A percentile compares a stretch with the other conserved stretches of the same genome.
Conservation (phyloP, 495 filamentous ascomycete species). For the Hyaloscypha variabilis region DNA sequence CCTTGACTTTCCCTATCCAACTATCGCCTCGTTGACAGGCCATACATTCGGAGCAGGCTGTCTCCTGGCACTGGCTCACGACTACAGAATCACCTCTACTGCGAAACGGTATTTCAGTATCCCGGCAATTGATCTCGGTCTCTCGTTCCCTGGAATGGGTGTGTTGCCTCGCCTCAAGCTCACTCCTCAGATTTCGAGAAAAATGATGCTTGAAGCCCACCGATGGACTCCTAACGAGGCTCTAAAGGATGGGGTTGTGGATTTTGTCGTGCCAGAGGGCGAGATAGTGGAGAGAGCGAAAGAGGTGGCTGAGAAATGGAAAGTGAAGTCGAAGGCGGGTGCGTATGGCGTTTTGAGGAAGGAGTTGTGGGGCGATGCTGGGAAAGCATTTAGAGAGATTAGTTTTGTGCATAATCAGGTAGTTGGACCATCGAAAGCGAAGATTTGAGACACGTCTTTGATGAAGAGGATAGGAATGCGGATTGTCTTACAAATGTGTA, state of each 20-base stretch:
- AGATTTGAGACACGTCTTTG: not conserved
- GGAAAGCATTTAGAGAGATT: conserved; percentile 47
- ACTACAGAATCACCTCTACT: not conserved
- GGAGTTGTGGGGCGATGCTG: conserved; percentile 55
- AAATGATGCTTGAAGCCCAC: conserved; percentile 55
- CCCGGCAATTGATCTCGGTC: conserved; percentile 52
- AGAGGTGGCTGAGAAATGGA: conserved; percentile 42
- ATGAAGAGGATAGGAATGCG: too few species aligned
- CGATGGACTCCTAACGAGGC: conserved; percentile 53
- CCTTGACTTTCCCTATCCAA: not conserved
- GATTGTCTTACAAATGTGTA: too few species aligned
- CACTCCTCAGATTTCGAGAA: conserved; percentile 46
- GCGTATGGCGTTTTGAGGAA: conserved; percentile 49
- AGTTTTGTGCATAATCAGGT: conserved; percentile 51
- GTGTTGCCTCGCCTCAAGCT: conserved; percentile 50
- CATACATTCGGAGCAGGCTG: not conserved
- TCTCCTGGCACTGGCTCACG: not conserved
- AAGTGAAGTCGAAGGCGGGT: conserved; percentile 51
- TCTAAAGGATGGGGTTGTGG: conserved; percentile 50
- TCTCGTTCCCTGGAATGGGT: conserved; percentile 55
- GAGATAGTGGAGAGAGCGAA: conserved; percentile 48
- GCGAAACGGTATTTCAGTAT: conserved; percentile 30
- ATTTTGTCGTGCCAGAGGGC: conserved; percentile 47
- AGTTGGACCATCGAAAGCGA: not conserved
- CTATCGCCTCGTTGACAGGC: not conserved